phyloP scores from a whole-genome alignment of 768 basidiomycete genomes.

The Lactarius deliciosus region DNA sequence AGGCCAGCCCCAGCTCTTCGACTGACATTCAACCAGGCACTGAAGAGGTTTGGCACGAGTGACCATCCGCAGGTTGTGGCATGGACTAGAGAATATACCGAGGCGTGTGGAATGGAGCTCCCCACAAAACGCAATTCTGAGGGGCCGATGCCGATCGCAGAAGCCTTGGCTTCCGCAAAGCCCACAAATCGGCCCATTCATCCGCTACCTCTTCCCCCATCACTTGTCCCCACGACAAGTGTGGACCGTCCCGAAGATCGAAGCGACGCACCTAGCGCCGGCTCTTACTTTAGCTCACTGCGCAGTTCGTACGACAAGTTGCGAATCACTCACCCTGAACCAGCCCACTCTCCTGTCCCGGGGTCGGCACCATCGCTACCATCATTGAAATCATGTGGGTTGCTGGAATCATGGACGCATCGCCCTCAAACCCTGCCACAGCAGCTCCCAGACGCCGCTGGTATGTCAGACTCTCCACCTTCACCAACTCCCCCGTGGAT shows the following conservation, averaged over 20 bases:
- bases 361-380: slow-evolving; percentile 49
- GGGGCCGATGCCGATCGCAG: slow-evolving; percentile 10
- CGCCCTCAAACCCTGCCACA: slow-evolving; percentile 14
- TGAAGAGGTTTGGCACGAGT: slow-evolving; percentile 61
- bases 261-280: slow-evolving; percentile 17
- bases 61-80: slow-evolving; percentile 54
- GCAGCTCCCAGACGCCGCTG: slow-evolving; percentile 7
- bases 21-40: slow-evolving; percentile 44
- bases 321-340: slow-evolving; percentile 16
- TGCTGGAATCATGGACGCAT: slow-evolving; percentile 56
- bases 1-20: slow-evolving; percentile 28
- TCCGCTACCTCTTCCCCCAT: slow-evolving; percentile 8
- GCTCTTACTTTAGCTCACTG: slow-evolving; percentile 20
- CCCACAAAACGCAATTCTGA: slow-evolving; percentile 27
- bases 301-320: slow-evolving; percentile 24
- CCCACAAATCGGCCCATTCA: slow-evolving; percentile 9
- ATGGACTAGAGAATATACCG: slow-evolving; percentile 65
- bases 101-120: slow-evolving; percentile 62
- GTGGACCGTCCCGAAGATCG: slow-evolving; percentile 22
- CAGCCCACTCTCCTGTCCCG: slow-evolving; percentile 22
- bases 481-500: slow-evolving; percentile 20
- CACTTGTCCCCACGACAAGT: not conserved
- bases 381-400: slow-evolving; percentile 71
- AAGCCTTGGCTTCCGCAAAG: slow-evolving; percentile 8
- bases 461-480: slow-evolving; percentile 15